Percentiles rank a stretch among this genome's conserved stretches.
Conservation (phyloP, 169 alveolate species). For the Toxoplasma gondii region DNA sequence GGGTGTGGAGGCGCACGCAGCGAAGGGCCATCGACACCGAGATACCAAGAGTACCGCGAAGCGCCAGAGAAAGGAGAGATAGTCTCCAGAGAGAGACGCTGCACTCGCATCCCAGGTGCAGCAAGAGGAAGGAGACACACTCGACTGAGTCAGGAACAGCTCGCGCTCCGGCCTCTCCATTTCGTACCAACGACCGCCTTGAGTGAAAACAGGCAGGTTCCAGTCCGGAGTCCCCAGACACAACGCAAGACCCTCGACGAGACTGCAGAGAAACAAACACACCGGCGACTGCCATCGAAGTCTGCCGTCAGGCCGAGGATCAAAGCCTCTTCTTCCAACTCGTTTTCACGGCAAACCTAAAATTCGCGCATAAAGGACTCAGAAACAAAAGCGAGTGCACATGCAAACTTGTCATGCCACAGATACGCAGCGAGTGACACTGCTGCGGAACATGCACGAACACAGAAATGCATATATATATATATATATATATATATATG, state of each 20-base stretch:
- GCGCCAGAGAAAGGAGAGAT: not conserved
- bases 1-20: not conserved
- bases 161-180: not conserved
- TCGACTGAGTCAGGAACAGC: not conserved
- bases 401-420: no score
- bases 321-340: no score
- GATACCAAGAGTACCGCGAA: not conserved
- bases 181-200: not conserved
- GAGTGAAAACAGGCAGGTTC: not conserved
- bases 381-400: no score
- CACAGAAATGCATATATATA: no score
- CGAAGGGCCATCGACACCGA: not conserved
- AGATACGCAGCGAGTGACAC: no score
- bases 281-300: not conserved
- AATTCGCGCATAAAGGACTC: no score
- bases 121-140: not conserved
- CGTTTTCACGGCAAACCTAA: no score
- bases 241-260: slow-evolving; percentile 6
- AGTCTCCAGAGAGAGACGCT: not conserved
- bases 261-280: not conserved
- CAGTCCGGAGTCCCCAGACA: slow-evolving; percentile 8
- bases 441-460: no score
- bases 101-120: not conserved
- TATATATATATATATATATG: no score
- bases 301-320: no score